Evolutionary conservation across 345 rosid species (phyloP).

Genomic region (Aquilaria yunnanensis): DNA sequence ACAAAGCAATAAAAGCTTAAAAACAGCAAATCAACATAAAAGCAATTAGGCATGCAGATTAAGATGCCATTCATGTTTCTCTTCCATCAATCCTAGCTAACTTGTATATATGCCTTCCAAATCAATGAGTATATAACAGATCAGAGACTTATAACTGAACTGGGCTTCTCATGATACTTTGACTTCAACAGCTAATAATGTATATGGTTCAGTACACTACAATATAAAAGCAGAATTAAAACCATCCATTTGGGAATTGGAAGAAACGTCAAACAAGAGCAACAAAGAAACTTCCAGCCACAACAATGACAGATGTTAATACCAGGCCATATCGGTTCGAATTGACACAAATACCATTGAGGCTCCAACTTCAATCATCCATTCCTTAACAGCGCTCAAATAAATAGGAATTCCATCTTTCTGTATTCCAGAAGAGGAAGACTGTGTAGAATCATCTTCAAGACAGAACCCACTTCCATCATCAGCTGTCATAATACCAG

Average conservation of each 20-base stretch:
- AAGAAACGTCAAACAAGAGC: background rate
- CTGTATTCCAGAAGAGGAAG: constrained; percentile 27
- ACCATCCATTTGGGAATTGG: too few relatives aligned
- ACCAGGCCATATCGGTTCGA: constrained; percentile 85
- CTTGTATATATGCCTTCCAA: too few relatives aligned
- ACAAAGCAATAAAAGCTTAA: constrained; percentile 10
- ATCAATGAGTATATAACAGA: too few relatives aligned
- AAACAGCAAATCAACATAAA: background rate
- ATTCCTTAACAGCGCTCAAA: constrained; percentile 72
- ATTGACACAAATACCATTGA: constrained; percentile 52
- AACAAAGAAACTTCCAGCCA: background rate
- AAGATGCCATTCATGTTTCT: too few relatives aligned
- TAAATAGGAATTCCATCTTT: constrained; percentile 44
- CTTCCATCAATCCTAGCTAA: too few relatives aligned
- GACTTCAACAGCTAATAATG: too few relatives aligned
- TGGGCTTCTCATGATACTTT: too few relatives aligned
- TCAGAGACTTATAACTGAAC: too few relatives aligned
- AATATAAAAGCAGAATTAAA: too few relatives aligned
- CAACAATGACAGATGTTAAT: constrained; percentile 12
- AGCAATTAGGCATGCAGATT: too few relatives aligned
- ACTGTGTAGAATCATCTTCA: constrained; percentile 33
- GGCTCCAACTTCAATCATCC: constrained; percentile 81
- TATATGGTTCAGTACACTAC: too few relatives aligned
- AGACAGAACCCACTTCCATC: constrained; percentile 56
- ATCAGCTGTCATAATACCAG: constrained; percentile 60